phyloP scores from a whole-genome alignment of 1,284 basidiomycete species.

The Apiotrichum porosum region DNA sequence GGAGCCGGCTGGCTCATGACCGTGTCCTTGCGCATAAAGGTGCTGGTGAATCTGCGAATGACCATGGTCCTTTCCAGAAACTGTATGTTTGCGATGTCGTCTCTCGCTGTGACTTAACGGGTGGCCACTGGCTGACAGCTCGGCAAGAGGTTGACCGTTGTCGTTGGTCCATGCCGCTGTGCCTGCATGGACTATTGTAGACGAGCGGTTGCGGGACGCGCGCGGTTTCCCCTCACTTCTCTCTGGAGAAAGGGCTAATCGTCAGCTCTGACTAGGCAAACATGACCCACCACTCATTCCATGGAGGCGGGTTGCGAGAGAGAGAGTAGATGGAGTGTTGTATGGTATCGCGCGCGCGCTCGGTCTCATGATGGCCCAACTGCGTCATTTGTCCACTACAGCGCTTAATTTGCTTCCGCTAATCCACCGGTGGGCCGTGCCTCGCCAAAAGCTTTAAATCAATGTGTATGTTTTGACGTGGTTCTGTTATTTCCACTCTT shows the following conservation, averaged over 20 bases:
- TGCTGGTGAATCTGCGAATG: not conserved
- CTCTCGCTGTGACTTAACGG: constrained; percentile 1
- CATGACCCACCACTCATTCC: constrained; percentile 13
- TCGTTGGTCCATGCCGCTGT: constrained; percentile 1
- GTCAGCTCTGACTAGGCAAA: not conserved
- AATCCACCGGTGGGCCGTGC: too few species aligned
- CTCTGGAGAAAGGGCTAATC: not conserved
- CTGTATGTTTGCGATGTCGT: constrained; percentile 5
- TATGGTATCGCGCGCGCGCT: too few species aligned
- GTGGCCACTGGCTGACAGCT: constrained; percentile 2
- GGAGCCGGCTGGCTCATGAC: too few species aligned
- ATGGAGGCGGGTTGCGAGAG: not conserved
- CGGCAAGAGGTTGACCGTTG: constrained; percentile 12
- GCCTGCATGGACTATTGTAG: constrained; percentile 30
- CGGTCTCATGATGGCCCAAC: not conserved
- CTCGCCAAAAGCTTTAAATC: too few species aligned
- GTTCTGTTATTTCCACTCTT: too few species aligned
- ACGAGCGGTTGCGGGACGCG: constrained; percentile 25
- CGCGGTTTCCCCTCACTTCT: not conserved
- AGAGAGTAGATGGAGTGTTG: too few species aligned
- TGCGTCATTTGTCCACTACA: not conserved
- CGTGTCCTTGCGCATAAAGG: too few species aligned
- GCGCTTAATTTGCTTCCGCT: constrained; percentile 6
- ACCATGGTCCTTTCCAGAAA: not conserved
- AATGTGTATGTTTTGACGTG: too few species aligned